phyloP scores from a whole-genome alignment of 345 rosid species.

The Aegle marmelos region DNA sequence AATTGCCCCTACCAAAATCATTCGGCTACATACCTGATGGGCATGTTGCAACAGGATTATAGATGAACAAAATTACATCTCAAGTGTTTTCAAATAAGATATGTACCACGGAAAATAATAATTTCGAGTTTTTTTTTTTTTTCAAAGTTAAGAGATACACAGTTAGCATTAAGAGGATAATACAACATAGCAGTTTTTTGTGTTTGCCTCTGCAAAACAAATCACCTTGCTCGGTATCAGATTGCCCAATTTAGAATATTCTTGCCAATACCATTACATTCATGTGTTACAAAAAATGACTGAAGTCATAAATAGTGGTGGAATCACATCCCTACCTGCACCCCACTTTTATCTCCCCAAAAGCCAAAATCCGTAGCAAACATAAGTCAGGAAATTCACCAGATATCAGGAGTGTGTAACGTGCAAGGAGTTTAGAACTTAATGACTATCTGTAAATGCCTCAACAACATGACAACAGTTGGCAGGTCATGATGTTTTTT shows the following conservation, averaged over 20 bases:
- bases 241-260: slow-evolving; percentile 10
- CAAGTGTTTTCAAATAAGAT: no score
- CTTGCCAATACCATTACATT: background rate
- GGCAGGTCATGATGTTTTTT: background rate
- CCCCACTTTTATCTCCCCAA: background rate
- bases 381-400: background rate
- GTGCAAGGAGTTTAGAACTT: background rate
- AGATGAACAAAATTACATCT: no score
- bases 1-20: no score
- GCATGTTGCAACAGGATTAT: no score
- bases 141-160: background rate
- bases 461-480: background rate
- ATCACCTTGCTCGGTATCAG: slow-evolving; percentile 7
- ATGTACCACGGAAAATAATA: background rate
- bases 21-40: no score
- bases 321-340: background rate
- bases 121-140: background rate
- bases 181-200: background rate
- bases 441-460: background rate
- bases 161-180: background rate
- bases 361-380: background rate
- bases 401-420: background rate
- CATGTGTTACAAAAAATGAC: slow-evolving; percentile 5
- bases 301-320: background rate
- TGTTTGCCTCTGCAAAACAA: background rate